Base-by-base conservation (phyloP, 345 rosid genomes). In the Eucalyptus cloeziana region DNA sequence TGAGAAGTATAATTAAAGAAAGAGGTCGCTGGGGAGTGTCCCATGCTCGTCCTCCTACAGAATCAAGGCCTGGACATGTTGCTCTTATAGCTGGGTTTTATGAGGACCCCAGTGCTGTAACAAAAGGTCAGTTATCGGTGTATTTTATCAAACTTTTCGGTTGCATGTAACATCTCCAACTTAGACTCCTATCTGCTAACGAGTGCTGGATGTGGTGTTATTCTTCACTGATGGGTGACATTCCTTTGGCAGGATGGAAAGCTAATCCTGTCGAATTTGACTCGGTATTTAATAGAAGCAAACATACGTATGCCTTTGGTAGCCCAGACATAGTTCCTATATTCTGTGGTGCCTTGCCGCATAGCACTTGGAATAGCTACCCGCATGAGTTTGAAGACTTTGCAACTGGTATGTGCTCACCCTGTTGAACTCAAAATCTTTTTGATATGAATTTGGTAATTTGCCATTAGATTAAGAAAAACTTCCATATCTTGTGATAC, bases 11-110 rank as follows among this genome's bases (percentile, higher is more conserved):
- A 52, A 96, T 97, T 15, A 94, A 95, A 90, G 93, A 91, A 80
- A 94, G 92, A 87, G 99, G 99, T 44, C 94, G 98, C 49, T 97
- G 99, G 99, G 99, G 98, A 87, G 99, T 97, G 27, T 97, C 99
- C 87, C 99, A 97, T 92, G 99, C 99, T 92, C 96, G 99, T 31
- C 99, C 99, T 87, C 99, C 99, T 6, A 96, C 99, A 2, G 99
- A 97, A 89, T 97, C 99, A 87, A 92, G 99, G 93, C 99, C 99
- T 86, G 99, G 99, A 14, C 99, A 97, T 92, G 99, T 96, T 81
- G 93, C 99, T 86, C 91, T 97, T 62, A 97, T 97, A 87, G 99
- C 99, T 90, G 99, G 99, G 58, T 97, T 97, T 93, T 97, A 96
- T 87, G 99, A 97, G 93, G 99, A 97, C 88, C 99, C 99, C 86